phyloP scores from a whole-genome alignment of 2,329 filamentous ascomycete genomes.

The Nakataea oryzae region DNA sequence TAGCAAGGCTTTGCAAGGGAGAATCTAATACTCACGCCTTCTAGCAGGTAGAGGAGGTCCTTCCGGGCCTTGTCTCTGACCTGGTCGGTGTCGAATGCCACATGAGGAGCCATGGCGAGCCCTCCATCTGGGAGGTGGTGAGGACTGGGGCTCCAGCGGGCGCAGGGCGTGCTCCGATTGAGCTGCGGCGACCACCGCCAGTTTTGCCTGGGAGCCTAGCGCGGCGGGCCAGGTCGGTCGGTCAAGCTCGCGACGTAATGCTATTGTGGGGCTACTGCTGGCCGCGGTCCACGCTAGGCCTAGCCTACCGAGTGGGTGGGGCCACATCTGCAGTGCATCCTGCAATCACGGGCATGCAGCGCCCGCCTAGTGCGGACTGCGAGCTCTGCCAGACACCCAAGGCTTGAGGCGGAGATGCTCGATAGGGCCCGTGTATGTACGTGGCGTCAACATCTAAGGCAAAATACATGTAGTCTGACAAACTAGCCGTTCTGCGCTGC shows the following conservation, averaged over 20 bases:
- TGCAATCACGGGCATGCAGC: background rate
- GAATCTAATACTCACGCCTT: conserved; percentile 65
- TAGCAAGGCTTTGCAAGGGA: background rate
- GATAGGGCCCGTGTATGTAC: too few species aligned
- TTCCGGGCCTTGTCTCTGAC: conserved; percentile 75
- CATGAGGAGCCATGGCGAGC: conserved; percentile 58
- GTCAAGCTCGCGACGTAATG: background rate
- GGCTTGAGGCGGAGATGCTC: background rate
- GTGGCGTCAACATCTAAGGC: background rate
- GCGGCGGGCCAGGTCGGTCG: background rate
- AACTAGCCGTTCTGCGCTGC: background rate
- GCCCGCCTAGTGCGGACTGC: background rate
- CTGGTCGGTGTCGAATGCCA: conserved; percentile 63
- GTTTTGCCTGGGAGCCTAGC: background rate
- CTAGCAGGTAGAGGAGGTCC: conserved; percentile 81
- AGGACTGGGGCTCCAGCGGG: background rate
- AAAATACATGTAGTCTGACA: background rate
- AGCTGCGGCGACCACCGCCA: background rate
- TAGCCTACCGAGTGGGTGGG: too few species aligned
- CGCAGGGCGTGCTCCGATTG: background rate
- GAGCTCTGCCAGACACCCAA: background rate
- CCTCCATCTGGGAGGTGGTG: conserved; percentile 30
- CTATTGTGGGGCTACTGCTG: background rate
- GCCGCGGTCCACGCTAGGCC: too few species aligned
- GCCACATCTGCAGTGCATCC: too few species aligned